Conservation (phyloP, 1,284 basidiomycete species). For the Fomitopsis palustris region DNA sequence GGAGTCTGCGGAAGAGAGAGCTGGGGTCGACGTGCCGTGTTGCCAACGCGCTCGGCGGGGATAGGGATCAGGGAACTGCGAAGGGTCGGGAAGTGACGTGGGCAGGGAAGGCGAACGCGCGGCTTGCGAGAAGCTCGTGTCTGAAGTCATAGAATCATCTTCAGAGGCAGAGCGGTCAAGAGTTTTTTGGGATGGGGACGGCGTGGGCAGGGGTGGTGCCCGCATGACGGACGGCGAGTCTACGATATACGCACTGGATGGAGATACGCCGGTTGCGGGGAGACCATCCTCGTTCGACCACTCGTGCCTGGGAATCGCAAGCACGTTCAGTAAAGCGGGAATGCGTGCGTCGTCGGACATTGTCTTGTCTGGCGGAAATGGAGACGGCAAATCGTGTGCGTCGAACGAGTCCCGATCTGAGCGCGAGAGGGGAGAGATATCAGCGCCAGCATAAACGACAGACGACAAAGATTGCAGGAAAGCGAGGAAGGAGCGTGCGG, state of each 20-base stretch:
- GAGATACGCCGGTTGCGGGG: constrained; percentile 24
- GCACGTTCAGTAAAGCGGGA: constrained; percentile 21
- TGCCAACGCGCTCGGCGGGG: constrained; percentile 41
- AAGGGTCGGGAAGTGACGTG: constrained; percentile 55
- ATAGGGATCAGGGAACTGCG: constrained; percentile 57
- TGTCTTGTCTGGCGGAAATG: constrained; percentile 18
- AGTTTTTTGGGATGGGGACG: constrained; percentile 17
- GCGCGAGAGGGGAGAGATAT: constrained; percentile 11
- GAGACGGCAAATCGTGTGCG: constrained; percentile 29
- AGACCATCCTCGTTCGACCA: constrained; percentile 26
- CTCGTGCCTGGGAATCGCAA: constrained; percentile 18
- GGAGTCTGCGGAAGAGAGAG: constrained; percentile 64
- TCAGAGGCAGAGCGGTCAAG: constrained; percentile 24
- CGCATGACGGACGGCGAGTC: constrained; percentile 24
- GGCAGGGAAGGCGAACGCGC: constrained; percentile 43
- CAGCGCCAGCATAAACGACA: constrained; percentile 21
- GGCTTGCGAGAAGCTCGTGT: constrained; percentile 36
- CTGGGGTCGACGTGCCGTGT: constrained; percentile 31
- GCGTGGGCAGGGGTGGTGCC: constrained; percentile 14
- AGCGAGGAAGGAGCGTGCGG: constrained; percentile 3
- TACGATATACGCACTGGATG: constrained; percentile 28
- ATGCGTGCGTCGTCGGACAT: constrained; percentile 26
- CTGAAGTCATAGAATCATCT: constrained; percentile 36
- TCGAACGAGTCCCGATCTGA: constrained; percentile 27
- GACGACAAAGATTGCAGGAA: constrained; percentile 7